phyloP scores from a whole-genome alignment of 1,284 basidiomycete species.

The Wolfiporia cocos region DNA sequence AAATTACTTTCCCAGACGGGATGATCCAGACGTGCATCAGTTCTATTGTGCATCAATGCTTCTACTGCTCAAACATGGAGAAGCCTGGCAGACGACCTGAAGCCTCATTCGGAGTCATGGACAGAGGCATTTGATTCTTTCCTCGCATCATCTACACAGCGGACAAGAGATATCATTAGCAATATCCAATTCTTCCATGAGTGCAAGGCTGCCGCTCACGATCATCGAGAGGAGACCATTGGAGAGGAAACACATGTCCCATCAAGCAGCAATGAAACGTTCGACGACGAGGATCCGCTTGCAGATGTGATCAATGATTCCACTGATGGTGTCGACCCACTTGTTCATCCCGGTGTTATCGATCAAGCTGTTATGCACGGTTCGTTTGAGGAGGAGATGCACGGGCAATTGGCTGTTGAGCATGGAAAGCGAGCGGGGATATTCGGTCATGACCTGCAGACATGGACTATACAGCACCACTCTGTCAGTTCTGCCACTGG shows the following conservation, averaged over 20 bases:
- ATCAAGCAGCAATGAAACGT: background rate
- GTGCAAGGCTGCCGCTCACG: conserved; percentile 9
- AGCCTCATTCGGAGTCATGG: conserved; percentile 17
- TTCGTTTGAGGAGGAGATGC: background rate
- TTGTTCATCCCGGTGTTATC: background rate
- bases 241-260: background rate
- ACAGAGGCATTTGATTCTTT: conserved; percentile 1
- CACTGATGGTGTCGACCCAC: background rate
- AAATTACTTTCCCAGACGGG: conserved; percentile 21
- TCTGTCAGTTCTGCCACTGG: background rate
- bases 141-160: background rate
- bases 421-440: background rate
- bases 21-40: conserved; percentile 15
- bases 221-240: background rate
- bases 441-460: no score
- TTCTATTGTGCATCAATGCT: conserved; percentile 33
- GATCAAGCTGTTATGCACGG: background rate
- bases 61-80: conserved; percentile 33
- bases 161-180: conserved; percentile 12
- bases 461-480: no score
- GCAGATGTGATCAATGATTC: background rate
- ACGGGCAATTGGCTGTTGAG: background rate
- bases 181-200: conserved; percentile 32
- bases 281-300: background rate
- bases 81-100: conserved; percentile 22